Conservation (phyloP, 495 filamentous ascomycete species). For the Daldinia childiae region DNA sequence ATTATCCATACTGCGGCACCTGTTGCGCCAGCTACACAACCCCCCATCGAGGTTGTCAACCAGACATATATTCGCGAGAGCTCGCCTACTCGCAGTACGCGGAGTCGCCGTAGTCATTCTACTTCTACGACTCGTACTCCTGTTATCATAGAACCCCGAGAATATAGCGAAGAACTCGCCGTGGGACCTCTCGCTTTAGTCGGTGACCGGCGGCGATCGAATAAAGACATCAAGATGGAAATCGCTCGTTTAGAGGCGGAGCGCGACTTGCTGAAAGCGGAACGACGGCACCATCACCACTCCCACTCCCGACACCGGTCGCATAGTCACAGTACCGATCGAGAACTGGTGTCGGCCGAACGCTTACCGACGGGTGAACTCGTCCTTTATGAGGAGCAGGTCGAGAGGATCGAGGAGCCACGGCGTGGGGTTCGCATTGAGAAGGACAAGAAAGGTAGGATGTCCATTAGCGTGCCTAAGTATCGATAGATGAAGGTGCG, state of each 20-base stretch:
- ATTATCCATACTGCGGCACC: conserved; percentile 52
- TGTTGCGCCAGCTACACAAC: conserved; percentile 51
- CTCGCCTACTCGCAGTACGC: conserved; percentile 50
- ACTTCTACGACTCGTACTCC: conserved; percentile 42
- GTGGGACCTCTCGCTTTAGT: conserved; percentile 65
- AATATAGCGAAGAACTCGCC: conserved; percentile 60
- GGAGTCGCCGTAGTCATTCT: conserved; percentile 42
- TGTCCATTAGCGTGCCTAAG: conserved; percentile 71
- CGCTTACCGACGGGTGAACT: conserved; percentile 61
- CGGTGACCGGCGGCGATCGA: conserved; percentile 51
- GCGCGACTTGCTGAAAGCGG: conserved; percentile 40
- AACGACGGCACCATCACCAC: conserved; percentile 43
- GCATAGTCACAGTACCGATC: conserved; percentile 49
- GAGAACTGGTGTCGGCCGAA: conserved; percentile 59
- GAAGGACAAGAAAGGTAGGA: conserved; percentile 88
- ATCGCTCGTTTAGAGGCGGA: conserved; percentile 64
- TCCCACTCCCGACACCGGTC: conserved; percentile 35
- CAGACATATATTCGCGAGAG: conserved; percentile 51
- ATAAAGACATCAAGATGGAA: conserved; percentile 67
- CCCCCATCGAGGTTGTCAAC: conserved; percentile 53
- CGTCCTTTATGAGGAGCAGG: conserved; percentile 62
- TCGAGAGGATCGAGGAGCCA: conserved; percentile 62
- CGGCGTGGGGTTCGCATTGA: conserved; percentile 71
- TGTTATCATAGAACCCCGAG: conserved; percentile 49
- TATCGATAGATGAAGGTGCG: conserved; percentile 58